Evolutionary conservation across 495 filamentous ascomycete genomes (phyloP).

Genomic region (Poronia punctata): DNA sequence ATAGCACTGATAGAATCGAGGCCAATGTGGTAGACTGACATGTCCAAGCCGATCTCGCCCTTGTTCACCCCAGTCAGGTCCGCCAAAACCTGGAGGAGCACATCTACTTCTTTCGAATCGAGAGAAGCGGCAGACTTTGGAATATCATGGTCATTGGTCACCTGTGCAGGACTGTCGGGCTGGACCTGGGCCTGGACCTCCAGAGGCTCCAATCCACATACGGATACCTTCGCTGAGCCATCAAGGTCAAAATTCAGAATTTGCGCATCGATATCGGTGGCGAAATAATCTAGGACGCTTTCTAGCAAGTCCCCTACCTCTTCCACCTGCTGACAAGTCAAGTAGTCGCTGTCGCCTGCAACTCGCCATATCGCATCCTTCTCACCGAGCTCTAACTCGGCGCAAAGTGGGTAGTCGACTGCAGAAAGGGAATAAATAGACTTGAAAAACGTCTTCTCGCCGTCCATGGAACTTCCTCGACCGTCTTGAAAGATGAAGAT

Average conservation of each 20-base stretch:
- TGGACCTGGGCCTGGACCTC: slow-evolving; percentile 17
- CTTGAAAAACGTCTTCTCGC: slow-evolving; percentile 11
- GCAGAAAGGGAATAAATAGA: slow-evolving; percentile 53
- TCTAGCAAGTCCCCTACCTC: slow-evolving; percentile 50
- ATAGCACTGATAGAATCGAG: slow-evolving; percentile 89
- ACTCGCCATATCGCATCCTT: slow-evolving; percentile 54
- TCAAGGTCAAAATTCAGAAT: slow-evolving; percentile 42
- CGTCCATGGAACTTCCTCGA: slow-evolving; percentile 14
- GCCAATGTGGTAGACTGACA: slow-evolving; percentile 77
- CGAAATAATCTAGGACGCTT: slow-evolving; percentile 44
- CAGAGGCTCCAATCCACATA: slow-evolving; percentile 45
- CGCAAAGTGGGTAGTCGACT: slow-evolving; percentile 72
- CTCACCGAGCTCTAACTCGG: slow-evolving; percentile 62
- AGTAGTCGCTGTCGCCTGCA: slow-evolving; percentile 55
- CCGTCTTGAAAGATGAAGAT: slow-evolving; percentile 62
- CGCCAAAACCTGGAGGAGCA: slow-evolving; percentile 56
- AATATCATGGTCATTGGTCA: background rate
- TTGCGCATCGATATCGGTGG: slow-evolving; percentile 36
- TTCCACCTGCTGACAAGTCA: slow-evolving; percentile 35
- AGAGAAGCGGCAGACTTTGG: background rate
- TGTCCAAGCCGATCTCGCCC: slow-evolving; percentile 51
- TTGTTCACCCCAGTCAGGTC: slow-evolving; percentile 54
- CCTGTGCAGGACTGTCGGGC: no score
- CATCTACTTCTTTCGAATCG: background rate
- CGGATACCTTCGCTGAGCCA: slow-evolving; percentile 30